These are phyloP conservation scores for Chalciporus piperatus DNA, from an alignment of 768 basidiomycete genomes.

Conservation along the genomic window DNA sequence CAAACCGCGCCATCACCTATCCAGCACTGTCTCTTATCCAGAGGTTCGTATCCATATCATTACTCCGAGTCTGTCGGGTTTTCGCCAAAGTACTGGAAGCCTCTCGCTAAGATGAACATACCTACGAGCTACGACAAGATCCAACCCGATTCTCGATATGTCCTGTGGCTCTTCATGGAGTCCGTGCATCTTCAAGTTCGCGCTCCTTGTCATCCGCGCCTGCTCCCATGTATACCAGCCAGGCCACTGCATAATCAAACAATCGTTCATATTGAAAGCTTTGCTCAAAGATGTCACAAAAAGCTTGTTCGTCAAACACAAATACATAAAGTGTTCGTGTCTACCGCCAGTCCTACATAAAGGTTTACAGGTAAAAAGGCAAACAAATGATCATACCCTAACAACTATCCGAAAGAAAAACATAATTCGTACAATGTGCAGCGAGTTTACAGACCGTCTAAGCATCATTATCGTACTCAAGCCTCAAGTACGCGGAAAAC, in stretches of 20 bases:
- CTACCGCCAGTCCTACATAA: not conserved
- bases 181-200: too few relatives aligned
- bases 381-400: not conserved
- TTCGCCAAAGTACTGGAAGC: too few relatives aligned
- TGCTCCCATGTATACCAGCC: slow-evolving; percentile 9
- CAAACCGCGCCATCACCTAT: too few relatives aligned
- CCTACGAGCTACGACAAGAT: too few relatives aligned
- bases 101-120: too few relatives aligned
- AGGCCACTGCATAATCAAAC: slow-evolving; percentile 1
- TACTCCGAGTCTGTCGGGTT: too few relatives aligned
- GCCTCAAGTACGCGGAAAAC: slow-evolving; percentile 41
- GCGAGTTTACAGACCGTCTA: not conserved
- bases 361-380: not conserved
- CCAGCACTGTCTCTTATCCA: too few relatives aligned
- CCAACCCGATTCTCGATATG: too few relatives aligned
- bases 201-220: too few relatives aligned
- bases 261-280: not conserved
- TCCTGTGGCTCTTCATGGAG: too few relatives aligned
- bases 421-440: not conserved
- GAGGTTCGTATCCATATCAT: too few relatives aligned
- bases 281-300: not conserved
- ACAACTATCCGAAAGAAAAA: not conserved
- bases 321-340: not conserved
- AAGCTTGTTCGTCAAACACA: not conserved
- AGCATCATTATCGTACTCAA: slow-evolving; percentile 19